These are phyloP conservation scores for Beauveria sp. DNA, from an alignment of 2,329 filamentous ascomycete genomes.

Conservation along the genomic window DNA sequence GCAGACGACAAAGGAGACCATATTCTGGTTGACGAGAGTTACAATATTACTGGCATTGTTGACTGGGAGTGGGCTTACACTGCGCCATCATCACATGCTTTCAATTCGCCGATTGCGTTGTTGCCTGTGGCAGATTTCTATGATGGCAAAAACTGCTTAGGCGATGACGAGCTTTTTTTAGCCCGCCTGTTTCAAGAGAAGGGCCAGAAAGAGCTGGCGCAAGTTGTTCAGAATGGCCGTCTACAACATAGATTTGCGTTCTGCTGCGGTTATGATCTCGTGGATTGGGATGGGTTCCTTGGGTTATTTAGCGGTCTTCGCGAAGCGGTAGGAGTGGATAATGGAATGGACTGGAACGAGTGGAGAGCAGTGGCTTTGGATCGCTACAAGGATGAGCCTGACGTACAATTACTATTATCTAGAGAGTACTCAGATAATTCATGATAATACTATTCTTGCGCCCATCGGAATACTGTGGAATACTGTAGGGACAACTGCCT, in stretches of 20 bases:
- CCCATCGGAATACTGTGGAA: too few species aligned
- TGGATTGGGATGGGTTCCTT: constrained; percentile 34
- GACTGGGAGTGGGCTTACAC: constrained; percentile 7
- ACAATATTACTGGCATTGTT: constrained; percentile 1
- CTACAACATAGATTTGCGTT: constrained; percentile 32
- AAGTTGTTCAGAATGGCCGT: constrained; percentile 28
- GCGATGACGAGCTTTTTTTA: constrained; percentile 30
- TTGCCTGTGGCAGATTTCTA: constrained; percentile 35
- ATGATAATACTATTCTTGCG: neutral
- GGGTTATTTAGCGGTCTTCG: constrained; percentile 33
- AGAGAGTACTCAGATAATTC: neutral
- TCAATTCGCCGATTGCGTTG: constrained; percentile 15
- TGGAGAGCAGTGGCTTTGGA: constrained; percentile 29
- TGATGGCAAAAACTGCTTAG: constrained; percentile 24
- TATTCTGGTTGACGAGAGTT: constrained; percentile 4
- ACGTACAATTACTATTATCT: constrained; percentile 15
- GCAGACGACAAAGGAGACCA: constrained; percentile 21
- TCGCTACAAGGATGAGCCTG: constrained; percentile 24
- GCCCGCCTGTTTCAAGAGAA: constrained; percentile 24
- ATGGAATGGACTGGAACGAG: constrained; percentile 27
- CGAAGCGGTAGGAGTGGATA: constrained; percentile 25
- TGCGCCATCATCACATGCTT: neutral
- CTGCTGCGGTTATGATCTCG: constrained; percentile 34
- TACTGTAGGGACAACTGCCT: too few species aligned
- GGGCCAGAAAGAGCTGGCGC: constrained; percentile 27